phyloP scores from a whole-genome alignment of 2,329 filamentous ascomycete genomes.

The Ophiostoma piceae region DNA sequence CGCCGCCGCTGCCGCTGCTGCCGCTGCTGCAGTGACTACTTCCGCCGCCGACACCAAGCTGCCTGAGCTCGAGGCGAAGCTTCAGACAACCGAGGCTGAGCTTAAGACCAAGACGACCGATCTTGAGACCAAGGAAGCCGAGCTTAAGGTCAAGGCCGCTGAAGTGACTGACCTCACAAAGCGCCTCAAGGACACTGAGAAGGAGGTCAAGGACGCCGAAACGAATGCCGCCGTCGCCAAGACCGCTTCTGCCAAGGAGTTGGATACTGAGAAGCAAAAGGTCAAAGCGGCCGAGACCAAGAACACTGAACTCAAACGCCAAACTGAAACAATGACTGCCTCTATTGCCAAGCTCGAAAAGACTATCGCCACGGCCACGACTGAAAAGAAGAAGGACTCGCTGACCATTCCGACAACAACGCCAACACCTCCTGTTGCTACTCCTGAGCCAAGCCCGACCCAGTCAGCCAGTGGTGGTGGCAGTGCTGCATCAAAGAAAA shows the following conservation, averaged over 20 bases:
- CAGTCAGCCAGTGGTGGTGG: not conserved
- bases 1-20: not conserved
- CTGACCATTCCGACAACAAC: constrained; percentile 10
- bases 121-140: constrained; percentile 33
- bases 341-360: constrained; percentile 42
- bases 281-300: constrained; percentile 36
- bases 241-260: constrained; percentile 33
- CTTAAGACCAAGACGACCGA: not conserved
- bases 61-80: not conserved
- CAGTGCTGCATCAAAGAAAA: constrained; percentile 50
- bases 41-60: not conserved
- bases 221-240: constrained; percentile 34
- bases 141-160: constrained; percentile 43
- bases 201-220: constrained; percentile 44
- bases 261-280: constrained; percentile 33
- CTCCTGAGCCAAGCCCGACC: constrained; percentile 22
- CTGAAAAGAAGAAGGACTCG: not conserved
- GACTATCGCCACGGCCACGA: constrained; percentile 34
- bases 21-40: not conserved
- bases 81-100: not conserved
- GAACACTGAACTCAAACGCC: constrained; percentile 38
- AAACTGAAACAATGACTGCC: constrained; percentile 36
- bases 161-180: constrained; percentile 49
- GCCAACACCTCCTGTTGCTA: constrained; percentile 19
- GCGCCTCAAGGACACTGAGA: constrained; percentile 41